Base-by-base conservation (phyloP, 768 basidiomycete species). In the Paxillus involutus region DNA sequence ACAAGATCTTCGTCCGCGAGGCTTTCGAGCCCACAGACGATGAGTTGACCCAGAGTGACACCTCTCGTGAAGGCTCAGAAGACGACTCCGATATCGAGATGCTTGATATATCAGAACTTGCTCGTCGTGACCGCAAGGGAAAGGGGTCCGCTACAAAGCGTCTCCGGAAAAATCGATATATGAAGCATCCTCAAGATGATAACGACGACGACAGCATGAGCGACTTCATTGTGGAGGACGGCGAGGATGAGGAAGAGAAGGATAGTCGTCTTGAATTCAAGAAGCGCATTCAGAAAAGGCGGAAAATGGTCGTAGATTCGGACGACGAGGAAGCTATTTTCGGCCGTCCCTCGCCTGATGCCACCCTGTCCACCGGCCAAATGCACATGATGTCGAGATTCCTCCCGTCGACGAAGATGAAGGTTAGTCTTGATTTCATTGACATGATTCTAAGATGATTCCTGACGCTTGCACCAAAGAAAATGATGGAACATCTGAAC, bases 361-460 rank as follows among this genome's bases (percentile, higher is more conserved):
- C 69, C 3, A 59, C 70, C 8, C 42, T 68, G 4, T 59, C 70
- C 6, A 57, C 63, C 35, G 75, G 72, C 41, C 67, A 69, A 7
- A 65, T 82, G 53, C 75, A 77, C 58, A 56, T 75, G 12, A 75
- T 83, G 72, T 75, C 83, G 14, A 71, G 75, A 32, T 85, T 88
- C 68, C 62, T 85, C 36, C 85, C 86, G 0, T 86, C 86, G 5
- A 86, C 85, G 2, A 90, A 89, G 76, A 86, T 89, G 86, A 84
- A 84, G 73, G 84, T 33, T 84, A 55, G 35, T 74, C 60, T 43
- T 12, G 4, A 26, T 6, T 6, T 10, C 9, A 17, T 35, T 42
- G 8, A 9, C 17, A 33, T 17, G 3, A 16, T 21, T 6, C 13
- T 26, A 29, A 24, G 16, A 3, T 32, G n/a, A 19, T 26, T 44